A percentile compares a stretch with the other conserved stretches of the same genome.
Conservation (phyloP, 768 basidiomycete genomes). For the Rhizopogon vulgaris region DNA sequence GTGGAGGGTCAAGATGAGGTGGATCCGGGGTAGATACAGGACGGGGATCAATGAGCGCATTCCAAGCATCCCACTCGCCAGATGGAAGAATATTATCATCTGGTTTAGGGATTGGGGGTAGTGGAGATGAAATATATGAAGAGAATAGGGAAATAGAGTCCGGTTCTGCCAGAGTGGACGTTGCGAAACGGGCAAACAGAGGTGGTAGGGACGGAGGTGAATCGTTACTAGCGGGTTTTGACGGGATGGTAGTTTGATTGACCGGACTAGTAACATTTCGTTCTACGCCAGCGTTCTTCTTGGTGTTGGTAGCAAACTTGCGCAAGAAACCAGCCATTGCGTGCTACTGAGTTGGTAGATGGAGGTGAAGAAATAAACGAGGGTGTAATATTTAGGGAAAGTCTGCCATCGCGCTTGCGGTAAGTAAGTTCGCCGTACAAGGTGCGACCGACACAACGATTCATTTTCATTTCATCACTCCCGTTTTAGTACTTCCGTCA, state of each 20-base stretch:
- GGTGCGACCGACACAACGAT: no score
- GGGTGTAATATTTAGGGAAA: no score
- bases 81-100: no score
- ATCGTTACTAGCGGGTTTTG: slow-evolving; percentile 6
- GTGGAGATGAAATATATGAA: background rate
- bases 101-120: no score
- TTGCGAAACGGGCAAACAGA: slow-evolving; percentile 35
- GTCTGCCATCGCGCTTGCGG: no score
- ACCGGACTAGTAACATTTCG: background rate
- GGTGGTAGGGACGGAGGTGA: slow-evolving; percentile 30
- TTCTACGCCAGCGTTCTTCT: background rate
- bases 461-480: no score
- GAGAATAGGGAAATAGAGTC: slow-evolving; percentile 14
- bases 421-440: no score
- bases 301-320: slow-evolving; percentile 38
- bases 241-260: slow-evolving; percentile 1
- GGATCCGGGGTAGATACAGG: slow-evolving; percentile 4
- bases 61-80: slow-evolving; percentile 22
- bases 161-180: slow-evolving; percentile 22
- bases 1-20: background rate
- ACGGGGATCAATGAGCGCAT: background rate
- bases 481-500: no score
- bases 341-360: slow-evolving; percentile 3
- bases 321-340: slow-evolving; percentile 54
- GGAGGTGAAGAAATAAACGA: background rate